Evolutionary conservation across 805 yeast genomes (phyloP).

Genomic region (Suhomyces emberorum): DNA sequence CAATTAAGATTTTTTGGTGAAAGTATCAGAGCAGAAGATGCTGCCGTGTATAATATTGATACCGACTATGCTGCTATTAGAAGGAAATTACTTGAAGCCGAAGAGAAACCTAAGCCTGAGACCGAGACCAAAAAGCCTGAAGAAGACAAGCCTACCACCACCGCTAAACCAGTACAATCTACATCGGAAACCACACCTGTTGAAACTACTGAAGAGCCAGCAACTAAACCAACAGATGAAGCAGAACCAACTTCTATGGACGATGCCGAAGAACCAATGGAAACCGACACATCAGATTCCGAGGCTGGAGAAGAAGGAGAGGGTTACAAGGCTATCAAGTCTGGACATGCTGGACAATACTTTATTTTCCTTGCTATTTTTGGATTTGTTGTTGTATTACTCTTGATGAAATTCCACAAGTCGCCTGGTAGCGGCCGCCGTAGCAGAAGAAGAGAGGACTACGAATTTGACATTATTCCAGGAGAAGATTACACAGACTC

Average conservation of each 20-base stretch:
- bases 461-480: constrained; percentile 74
- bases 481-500: constrained; percentile 54
- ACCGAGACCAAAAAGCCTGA: constrained; percentile 1
- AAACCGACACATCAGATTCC: constrained; percentile 5
- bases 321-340: constrained; percentile 34
- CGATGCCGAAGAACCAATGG: constrained; percentile 2
- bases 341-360: constrained; percentile 55
- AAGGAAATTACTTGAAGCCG: constrained; percentile 17
- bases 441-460: constrained; percentile 65
- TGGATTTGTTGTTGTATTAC: constrained; percentile 52
- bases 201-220: neutral
- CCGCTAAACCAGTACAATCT: neutral
- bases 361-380: constrained; percentile 56
- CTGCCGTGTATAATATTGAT: constrained; percentile 51
- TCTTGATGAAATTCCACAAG: constrained; percentile 43
- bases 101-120: constrained; percentile 3
- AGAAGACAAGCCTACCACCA: neutral
- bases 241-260: neutral
- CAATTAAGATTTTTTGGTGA: constrained; percentile 82
- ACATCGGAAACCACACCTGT: neutral
- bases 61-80: constrained; percentile 44
- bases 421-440: constrained; percentile 39
- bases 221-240: constrained; percentile 1
- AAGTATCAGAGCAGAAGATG: constrained; percentile 59
- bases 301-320: constrained; percentile 25